Evolutionary conservation across 495 filamentous ascomycete species (phyloP).

Genomic region (Lepraria neglecta): DNA sequence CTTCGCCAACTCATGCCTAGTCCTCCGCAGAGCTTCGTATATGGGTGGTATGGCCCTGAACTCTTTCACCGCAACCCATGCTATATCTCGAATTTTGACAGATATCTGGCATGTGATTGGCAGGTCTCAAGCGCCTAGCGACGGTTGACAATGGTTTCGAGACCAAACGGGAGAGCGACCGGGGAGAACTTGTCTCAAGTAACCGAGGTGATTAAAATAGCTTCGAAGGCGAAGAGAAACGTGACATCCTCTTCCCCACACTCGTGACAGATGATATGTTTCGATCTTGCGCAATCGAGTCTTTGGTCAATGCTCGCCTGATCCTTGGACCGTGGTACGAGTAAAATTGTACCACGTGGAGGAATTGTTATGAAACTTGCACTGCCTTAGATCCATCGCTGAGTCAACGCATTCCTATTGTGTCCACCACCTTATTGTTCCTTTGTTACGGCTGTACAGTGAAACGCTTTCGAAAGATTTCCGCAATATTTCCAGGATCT

Average conservation of each 20-base stretch:
- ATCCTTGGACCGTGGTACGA: neutral
- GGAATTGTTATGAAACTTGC: constrained; percentile 16
- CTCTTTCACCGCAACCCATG: neutral
- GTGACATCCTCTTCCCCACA: constrained; percentile 17
- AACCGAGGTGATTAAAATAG: constrained; percentile 13
- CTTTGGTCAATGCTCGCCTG: neutral
- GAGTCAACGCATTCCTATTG: constrained; percentile 13
- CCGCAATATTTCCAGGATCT: neutral
- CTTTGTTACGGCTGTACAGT: constrained; percentile 18
- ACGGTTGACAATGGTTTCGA: neutral
- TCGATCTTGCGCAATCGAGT: neutral
- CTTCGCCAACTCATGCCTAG: neutral
- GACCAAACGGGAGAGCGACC: neutral
- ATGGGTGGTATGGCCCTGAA: neutral
- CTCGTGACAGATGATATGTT: neutral
- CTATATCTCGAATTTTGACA: neutral
- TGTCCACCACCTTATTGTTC: constrained; percentile 12
- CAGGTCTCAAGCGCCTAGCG: neutral
- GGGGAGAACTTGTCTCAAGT: neutral
- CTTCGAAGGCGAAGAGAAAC: constrained; percentile 9
- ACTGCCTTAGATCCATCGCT: constrained; percentile 15
- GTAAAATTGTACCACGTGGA: neutral
- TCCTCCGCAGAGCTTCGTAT: neutral
- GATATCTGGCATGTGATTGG: neutral
- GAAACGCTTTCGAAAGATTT: constrained; percentile 7